These are phyloP conservation scores for Pseudocercospora cruenta DNA, from an alignment of 2,329 filamentous ascomycete species.

Conservation along the genomic window DNA sequence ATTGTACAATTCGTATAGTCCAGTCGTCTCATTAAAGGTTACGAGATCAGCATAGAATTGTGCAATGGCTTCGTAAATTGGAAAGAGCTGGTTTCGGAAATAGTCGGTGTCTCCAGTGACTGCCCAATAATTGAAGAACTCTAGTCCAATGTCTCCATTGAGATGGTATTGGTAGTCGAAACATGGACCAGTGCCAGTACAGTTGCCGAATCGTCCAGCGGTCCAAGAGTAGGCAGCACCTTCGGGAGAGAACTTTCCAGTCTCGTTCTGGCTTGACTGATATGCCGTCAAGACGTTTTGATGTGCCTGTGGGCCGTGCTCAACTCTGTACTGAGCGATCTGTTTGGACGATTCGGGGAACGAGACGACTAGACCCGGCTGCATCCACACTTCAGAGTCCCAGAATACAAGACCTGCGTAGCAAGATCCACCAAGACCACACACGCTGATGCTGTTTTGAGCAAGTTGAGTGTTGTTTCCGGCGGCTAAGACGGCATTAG, in stretches of 20 bases:
- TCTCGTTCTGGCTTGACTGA: conserved; percentile 63
- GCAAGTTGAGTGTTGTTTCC: conserved; percentile 57
- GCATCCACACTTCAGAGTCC: conserved; percentile 71
- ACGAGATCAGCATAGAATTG: conserved; percentile 65
- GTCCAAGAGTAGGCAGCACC: conserved; percentile 72
- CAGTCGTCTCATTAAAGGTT: conserved; percentile 60
- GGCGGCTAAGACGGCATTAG: conserved; percentile 57
- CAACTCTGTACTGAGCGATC: conserved; percentile 66
- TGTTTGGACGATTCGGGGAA: conserved; percentile 65
- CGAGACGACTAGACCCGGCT: conserved; percentile 66
- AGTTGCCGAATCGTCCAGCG: conserved; percentile 68
- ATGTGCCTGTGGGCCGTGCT: conserved; percentile 62
- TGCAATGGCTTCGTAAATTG: conserved; percentile 67
- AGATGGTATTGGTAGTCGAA: conserved; percentile 75
- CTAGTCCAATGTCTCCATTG: conserved; percentile 69
- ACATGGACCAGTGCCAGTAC: conserved; percentile 63
- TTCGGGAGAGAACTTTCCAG: conserved; percentile 57
- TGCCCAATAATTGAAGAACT: conserved; percentile 64
- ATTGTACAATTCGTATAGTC: conserved; percentile 58
- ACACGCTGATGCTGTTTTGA: conserved; percentile 68
- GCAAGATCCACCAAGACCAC: conserved; percentile 67
- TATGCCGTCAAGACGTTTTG: conserved; percentile 61
- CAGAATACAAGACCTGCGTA: conserved; percentile 70
- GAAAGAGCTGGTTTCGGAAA: conserved; percentile 61
- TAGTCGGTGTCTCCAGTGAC: conserved; percentile 61